A percentile compares a stretch with the other conserved stretches of the same genome.
Conservation (phyloP, 441 rosid species). For the Gossypium laxum region DNA sequence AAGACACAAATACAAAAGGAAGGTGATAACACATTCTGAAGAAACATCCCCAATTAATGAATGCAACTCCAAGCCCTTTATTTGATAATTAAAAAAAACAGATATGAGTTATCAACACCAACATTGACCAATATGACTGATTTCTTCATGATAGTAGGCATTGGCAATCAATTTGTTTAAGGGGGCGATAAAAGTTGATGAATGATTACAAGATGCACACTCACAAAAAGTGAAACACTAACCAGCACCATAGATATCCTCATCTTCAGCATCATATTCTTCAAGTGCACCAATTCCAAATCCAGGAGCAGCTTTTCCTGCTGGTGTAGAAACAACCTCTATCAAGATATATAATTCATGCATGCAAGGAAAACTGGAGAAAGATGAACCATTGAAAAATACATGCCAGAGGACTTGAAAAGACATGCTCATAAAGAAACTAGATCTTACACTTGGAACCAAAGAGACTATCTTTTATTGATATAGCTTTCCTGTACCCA, state of each 20-base stretch:
- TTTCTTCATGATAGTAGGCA: neutral
- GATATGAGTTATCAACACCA: neutral
- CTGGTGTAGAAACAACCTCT: slow-evolving; percentile 41
- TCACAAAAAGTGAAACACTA: slow-evolving; percentile 18
- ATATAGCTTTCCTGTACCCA: slow-evolving; percentile 36
- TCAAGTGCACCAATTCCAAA: slow-evolving; percentile 99
- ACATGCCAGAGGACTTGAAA: slow-evolving; percentile 1
- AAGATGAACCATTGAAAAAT: neutral
- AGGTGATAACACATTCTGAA: neutral
- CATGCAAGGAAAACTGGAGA: slow-evolving; percentile 11
- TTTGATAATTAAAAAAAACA: neutral
- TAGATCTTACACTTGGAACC: slow-evolving; percentile 64
- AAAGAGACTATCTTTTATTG: slow-evolving; percentile 57
- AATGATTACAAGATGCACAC: neutral
- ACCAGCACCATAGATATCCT: slow-evolving; percentile 74
- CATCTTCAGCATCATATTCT: slow-evolving; percentile 92
- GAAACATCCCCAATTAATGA: neutral
- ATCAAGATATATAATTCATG: slow-evolving; percentile 3
- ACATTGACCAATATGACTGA: neutral
- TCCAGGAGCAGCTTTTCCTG: slow-evolving; percentile 86
- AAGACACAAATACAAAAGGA: neutral
- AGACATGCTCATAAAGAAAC: slow-evolving; percentile 12
- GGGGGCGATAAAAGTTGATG: neutral
- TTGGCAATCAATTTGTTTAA: neutral
- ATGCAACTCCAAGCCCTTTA: neutral